Evolutionary conservation across 2,329 filamentous ascomycete species (phyloP).

Genomic region (Trematosphaeria pertusa): DNA sequence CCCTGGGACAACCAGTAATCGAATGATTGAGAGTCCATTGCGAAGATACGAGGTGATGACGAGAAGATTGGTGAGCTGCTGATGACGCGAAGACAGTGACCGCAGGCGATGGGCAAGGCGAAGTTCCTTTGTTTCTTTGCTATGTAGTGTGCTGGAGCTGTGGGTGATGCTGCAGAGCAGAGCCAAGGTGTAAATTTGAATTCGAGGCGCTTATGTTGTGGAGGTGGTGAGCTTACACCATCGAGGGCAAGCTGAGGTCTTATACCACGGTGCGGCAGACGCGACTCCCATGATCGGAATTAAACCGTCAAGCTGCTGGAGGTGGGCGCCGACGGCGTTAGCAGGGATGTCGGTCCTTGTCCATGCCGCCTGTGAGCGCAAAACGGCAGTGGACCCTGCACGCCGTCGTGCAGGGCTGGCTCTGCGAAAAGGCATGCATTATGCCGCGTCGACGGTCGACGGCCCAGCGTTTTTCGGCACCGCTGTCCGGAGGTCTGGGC

Average conservation of each 20-base stretch:
- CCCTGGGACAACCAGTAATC: slow-evolving; percentile 48
- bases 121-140: slow-evolving; percentile 4
- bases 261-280: slow-evolving; percentile 36
- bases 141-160: slow-evolving; percentile 2
- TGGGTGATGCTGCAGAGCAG: slow-evolving; percentile 11
- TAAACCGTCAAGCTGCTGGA: slow-evolving; percentile 25
- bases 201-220: slow-evolving; percentile 32
- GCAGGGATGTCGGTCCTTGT: slow-evolving; percentile 28
- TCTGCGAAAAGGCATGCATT: slow-evolving; percentile 32
- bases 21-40: slow-evolving; percentile 46
- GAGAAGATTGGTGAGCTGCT: slow-evolving; percentile 11
- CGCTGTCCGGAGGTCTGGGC: slow-evolving; percentile 29
- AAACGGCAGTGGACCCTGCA: slow-evolving; percentile 32
- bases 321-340: slow-evolving; percentile 26
- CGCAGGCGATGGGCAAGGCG: slow-evolving; percentile 1
- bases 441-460: slow-evolving; percentile 21
- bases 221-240: slow-evolving; percentile 37
- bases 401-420: slow-evolving; percentile 22
- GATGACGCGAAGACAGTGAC: slow-evolving; percentile 9
- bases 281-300: slow-evolving; percentile 28
- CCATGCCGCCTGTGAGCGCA: slow-evolving; percentile 22
- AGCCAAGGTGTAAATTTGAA: slow-evolving; percentile 12
- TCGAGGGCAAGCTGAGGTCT: slow-evolving; percentile 41
- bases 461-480: slow-evolving; percentile 30
- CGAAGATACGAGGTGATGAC: slow-evolving; percentile 10